phyloP scores from a whole-genome alignment of 495 filamentous ascomycete genomes.

The Massariosphaeria phaeospora region DNA sequence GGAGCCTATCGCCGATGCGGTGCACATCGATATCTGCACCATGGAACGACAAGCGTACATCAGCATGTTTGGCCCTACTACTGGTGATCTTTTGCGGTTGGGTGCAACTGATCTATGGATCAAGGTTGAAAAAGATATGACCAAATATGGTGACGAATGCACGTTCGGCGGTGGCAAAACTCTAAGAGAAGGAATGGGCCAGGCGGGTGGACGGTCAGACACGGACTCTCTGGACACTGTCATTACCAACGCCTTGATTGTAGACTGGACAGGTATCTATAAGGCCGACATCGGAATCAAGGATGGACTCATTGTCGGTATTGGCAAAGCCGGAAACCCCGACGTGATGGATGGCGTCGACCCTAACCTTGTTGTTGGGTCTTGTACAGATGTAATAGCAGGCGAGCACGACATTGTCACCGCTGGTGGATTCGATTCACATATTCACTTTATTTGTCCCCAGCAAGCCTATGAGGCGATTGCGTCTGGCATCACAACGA shows the following conservation, averaged over 20 bases:
- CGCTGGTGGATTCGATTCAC: slow-evolving; percentile 84
- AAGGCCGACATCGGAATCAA: slow-evolving; percentile 98
- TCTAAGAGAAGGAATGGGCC: slow-evolving; percentile 92
- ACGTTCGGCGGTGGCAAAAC: slow-evolving; percentile 95
- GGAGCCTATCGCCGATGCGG: slow-evolving; percentile 54
- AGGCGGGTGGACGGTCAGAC: slow-evolving; percentile 71
- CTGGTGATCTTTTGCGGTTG: slow-evolving; percentile 74
- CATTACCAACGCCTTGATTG: slow-evolving; percentile 85
- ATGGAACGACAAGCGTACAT: slow-evolving; percentile 76
- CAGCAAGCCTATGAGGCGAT: slow-evolving; percentile 87
- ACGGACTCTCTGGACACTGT: slow-evolving; percentile 75
- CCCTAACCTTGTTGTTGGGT: slow-evolving; percentile 73
- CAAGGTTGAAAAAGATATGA: slow-evolving; percentile 81
- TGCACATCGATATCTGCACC: slow-evolving; percentile 53
- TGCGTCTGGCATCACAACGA: slow-evolving; percentile 82
- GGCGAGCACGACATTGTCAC: slow-evolving; percentile 92
- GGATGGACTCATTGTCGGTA: slow-evolving; percentile 78
- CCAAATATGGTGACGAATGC: slow-evolving; percentile 88
- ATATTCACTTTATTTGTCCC: slow-evolving; percentile 96
- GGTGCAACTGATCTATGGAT: slow-evolving; percentile 89
- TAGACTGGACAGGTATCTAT: slow-evolving; percentile 90
- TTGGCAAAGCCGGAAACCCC: slow-evolving; percentile 95
- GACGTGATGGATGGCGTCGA: slow-evolving; percentile 92
- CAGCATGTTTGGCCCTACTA: slow-evolving; percentile 89
- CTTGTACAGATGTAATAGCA: slow-evolving; percentile 92